A percentile compares a stretch with the other conserved stretches of the same genome.
These are phyloP conservation scores for Croton setiger DNA, from an alignment of 441 rosid genomes.

Conservation along the genomic window DNA sequence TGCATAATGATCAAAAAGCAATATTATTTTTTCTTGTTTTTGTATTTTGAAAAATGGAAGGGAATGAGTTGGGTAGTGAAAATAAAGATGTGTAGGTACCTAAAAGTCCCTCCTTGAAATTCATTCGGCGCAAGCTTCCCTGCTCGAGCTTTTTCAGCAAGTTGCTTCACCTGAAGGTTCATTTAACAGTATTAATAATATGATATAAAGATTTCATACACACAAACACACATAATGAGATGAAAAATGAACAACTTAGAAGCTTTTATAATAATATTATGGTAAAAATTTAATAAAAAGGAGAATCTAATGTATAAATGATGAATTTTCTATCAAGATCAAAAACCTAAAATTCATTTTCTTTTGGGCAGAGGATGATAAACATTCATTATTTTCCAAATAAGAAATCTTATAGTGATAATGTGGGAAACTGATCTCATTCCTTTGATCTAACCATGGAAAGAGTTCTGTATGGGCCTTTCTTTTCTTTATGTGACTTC, in stretches of 20 bases:
- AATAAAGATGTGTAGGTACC: constrained; percentile 35
- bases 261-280: constrained; percentile 6
- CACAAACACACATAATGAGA: not conserved
- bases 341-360: not conserved
- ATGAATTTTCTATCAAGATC: not conserved
- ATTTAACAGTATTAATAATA: not conserved
- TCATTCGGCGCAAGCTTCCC: constrained; percentile 92
- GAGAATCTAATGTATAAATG: not conserved
- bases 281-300: not conserved
- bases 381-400: not conserved
- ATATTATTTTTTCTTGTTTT: constrained; percentile 1
- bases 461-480: not conserved
- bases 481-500: not conserved
- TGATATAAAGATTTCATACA: too few species aligned
- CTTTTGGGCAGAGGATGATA: not conserved
- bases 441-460: not conserved
- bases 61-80: constrained; percentile 14
- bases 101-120: constrained; percentile 97
- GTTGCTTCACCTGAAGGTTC: constrained; percentile 72
- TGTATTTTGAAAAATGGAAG: constrained; percentile 17
- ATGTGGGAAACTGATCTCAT: not conserved
- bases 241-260: constrained; percentile 1
- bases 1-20: constrained; percentile 36
- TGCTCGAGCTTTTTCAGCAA: constrained; percentile 88
- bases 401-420: not conserved